Conservation (phyloP, 176 grass and related monocot species). For the Tuctoria greenei region DNA sequence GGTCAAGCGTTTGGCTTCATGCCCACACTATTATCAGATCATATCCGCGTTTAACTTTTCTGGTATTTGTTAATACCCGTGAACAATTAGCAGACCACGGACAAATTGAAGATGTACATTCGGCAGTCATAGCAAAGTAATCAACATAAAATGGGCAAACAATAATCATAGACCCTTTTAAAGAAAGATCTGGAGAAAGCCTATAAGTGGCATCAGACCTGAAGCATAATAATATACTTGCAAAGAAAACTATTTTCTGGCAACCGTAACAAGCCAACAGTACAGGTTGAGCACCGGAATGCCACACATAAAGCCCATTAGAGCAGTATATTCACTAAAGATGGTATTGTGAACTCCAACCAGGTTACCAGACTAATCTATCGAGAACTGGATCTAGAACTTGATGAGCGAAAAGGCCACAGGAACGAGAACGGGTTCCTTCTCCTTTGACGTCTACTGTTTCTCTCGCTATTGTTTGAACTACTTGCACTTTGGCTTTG, state of each 20-base stretch:
- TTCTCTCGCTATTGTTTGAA: conserved; percentile 52
- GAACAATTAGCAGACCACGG: not conserved
- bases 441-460: conserved; percentile 52
- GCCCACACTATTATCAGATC: not conserved
- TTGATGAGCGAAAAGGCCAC: conserved; percentile 87
- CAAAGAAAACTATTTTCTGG: conserved; percentile 23
- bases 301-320: conserved; percentile 24
- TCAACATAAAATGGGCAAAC: not conserved
- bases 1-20: not conserved
- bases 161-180: not conserved
- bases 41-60: not conserved
- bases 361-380: conserved; percentile 45
- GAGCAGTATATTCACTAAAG: conserved; percentile 39
- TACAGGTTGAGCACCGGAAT: conserved; percentile 27
- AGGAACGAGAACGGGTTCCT: conserved; percentile 71
- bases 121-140: not conserved
- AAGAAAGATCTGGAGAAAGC: not conserved
- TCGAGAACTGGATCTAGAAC: conserved; percentile 59
- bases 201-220: conserved; percentile 9
- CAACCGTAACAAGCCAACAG: conserved; percentile 39
- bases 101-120: not conserved
- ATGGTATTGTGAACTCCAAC: conserved; percentile 37
- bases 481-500: conserved; percentile 56
- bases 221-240: conserved; percentile 39
- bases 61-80: not conserved